These are phyloP conservation scores for Inonotus hispidus DNA, from an alignment of 1,284 basidiomycete species.

Conservation along the genomic window DNA sequence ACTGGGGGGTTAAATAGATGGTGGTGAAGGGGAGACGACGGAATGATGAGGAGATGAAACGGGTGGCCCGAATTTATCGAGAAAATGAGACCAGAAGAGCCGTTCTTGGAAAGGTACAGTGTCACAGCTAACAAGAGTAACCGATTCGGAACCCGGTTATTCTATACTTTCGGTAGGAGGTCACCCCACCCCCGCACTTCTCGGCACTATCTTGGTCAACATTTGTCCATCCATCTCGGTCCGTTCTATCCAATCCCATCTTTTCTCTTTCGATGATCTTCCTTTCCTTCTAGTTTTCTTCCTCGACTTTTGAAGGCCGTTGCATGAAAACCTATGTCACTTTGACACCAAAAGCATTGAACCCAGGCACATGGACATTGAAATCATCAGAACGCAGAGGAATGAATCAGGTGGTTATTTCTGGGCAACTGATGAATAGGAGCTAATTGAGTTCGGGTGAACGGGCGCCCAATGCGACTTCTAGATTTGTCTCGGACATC, in stretches of 20 bases:
- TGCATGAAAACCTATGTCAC: too few relatives aligned
- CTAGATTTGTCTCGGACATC: constrained; percentile 1
- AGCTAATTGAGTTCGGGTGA: not conserved
- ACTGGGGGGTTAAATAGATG: not conserved
- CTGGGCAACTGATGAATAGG: not conserved
- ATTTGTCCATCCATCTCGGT: not conserved
- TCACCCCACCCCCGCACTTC: not conserved
- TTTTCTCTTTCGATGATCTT: not conserved
- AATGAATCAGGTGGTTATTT: not conserved
- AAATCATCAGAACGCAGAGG: not conserved
- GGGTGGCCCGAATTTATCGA: constrained; percentile 2
- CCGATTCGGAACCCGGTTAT: not conserved
- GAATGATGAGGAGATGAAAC: not conserved
- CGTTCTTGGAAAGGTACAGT: not conserved
- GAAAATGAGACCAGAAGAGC: not conserved
- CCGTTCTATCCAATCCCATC: not conserved
- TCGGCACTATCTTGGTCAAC: not conserved
- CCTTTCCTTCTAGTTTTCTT: not conserved
- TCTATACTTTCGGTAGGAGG: not conserved
- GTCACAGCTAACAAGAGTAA: not conserved
- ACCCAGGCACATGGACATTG: too few relatives aligned
- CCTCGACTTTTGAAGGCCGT: too few relatives aligned
- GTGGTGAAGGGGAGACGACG: not conserved
- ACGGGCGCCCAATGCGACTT: not conserved
- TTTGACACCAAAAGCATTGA: too few relatives aligned